These are phyloP conservation scores for Mortierella alpina DNA, from an alignment of 192 early-diverging fungal genomes.

Conservation along the genomic window DNA sequence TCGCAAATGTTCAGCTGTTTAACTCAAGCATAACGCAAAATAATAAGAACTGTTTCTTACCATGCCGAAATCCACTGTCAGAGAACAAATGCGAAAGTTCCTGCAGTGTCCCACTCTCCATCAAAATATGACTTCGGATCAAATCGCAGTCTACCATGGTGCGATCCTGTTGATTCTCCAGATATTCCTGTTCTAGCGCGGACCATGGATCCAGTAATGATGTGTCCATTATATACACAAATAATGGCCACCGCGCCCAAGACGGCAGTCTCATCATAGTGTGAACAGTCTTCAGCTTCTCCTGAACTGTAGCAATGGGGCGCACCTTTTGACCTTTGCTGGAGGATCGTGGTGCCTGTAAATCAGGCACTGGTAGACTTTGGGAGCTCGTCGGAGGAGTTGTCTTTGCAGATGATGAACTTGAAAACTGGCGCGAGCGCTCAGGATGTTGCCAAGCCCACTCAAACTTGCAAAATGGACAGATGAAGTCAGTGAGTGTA, in stretches of 20 bases:
- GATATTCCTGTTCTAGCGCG: not conserved
- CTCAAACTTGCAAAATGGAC: conserved; percentile 18
- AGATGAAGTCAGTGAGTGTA: not conserved
- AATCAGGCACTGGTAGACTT: not conserved
- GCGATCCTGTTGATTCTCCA: not conserved
- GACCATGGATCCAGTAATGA: conserved; percentile 1
- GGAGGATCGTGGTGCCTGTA: not conserved
- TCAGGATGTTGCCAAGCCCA: conserved; percentile 51
- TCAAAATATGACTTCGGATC: conserved; percentile 1
- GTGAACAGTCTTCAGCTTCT: conserved; percentile 14
- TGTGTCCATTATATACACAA: conserved; percentile 35
- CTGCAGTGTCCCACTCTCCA: conserved; percentile 12
- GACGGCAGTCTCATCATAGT: conserved; percentile 26
- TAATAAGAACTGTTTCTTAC: not conserved
- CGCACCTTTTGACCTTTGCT: not conserved
- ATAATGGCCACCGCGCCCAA: conserved; percentile 36
- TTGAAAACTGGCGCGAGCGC: conserved; percentile 44
- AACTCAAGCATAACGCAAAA: not conserved
- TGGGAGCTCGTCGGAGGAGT: not conserved
- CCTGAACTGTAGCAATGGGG: conserved; percentile 11
- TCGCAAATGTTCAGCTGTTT: not conserved
- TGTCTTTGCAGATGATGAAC: not conserved
- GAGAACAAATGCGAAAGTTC: conserved; percentile 20
- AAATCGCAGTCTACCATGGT: not conserved
- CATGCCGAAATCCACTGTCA: not conserved